Percentiles rank a stretch among this genome's conserved stretches.
Conservation (phyloP, 2,329 filamentous ascomycete species). For the Xylariaceae sp. region DNA sequence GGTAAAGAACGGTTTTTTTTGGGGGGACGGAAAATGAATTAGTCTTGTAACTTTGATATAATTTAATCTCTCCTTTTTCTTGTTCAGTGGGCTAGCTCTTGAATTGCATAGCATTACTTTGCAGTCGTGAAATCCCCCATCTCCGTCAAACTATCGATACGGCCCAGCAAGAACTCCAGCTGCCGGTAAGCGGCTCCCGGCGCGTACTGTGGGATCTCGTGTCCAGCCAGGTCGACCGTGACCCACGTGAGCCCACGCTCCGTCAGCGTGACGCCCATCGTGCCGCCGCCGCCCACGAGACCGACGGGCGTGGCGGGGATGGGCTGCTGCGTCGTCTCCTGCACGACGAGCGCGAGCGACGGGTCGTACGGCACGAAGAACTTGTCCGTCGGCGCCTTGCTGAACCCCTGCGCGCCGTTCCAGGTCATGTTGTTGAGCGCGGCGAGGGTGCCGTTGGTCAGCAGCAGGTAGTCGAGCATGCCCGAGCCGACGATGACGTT, state of each 20-base stretch:
- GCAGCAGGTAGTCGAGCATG: conserved; percentile 61
- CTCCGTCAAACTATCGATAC: conserved; percentile 42
- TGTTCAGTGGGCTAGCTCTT: too few relatives aligned
- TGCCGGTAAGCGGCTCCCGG: conserved; percentile 65
- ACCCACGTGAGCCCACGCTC: conserved; percentile 73
- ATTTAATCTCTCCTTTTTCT: too few relatives aligned
- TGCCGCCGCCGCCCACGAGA: conserved; percentile 56
- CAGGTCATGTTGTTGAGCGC: conserved; percentile 78
- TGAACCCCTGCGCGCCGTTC: conserved; percentile 67
- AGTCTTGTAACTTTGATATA: too few relatives aligned
- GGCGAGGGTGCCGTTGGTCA: conserved; percentile 64
- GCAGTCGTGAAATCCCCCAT: neutral
- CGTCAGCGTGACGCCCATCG: conserved; percentile 60
- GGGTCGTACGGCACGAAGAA: conserved; percentile 66
- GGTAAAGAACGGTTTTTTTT: too few relatives aligned
- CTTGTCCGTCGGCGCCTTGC: conserved; percentile 50
- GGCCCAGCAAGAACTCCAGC: conserved; percentile 70
- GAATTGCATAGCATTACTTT: too few relatives aligned
- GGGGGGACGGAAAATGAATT: too few relatives aligned
- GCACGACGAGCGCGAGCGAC: conserved; percentile 15
- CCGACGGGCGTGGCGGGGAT: conserved; percentile 26
- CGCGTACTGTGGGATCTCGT: conserved; percentile 65
- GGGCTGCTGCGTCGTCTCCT: conserved; percentile 1
- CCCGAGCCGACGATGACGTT: conserved; percentile 72
- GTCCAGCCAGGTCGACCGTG: conserved; percentile 58